Base-by-base conservation (phyloP, 768 basidiomycete species). In the Trametes cingulata region DNA sequence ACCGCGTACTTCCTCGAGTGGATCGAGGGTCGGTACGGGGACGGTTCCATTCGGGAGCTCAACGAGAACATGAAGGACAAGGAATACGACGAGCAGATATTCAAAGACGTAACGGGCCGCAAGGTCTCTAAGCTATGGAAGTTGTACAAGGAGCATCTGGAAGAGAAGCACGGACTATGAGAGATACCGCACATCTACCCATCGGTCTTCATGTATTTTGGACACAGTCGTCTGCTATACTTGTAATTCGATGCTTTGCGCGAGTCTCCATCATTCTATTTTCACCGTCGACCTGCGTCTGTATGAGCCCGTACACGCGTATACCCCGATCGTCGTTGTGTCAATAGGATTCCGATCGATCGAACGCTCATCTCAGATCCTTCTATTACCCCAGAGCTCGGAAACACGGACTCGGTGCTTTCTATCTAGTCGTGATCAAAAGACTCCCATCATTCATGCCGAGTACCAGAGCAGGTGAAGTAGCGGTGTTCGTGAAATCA, bases 1-100 rank as follows among this genome's bases (percentile, higher is more conserved):
- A 93, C 90, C 1, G 90, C 80, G 2, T 91, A 82, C 70, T 91
- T 93, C 67, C 81, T 91, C 53, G 81, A 83, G 52, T 91, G 88
- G 88, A 59, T 78, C 59, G 84, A 89, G 68, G 72, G 69, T 22
- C 76, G 77, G 20, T 80, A 81, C 57, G 83, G 85, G 12, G 71
- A 73, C 19, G 83, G 83, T 22, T 80, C 81, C 9, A 72, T 91
- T 9, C 78, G 76, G 41, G 78, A 79, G 67, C 76, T 93, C 36
- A 92, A 91, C 61, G 76, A 67, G 25, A 67, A 71, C 33, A 73
- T 91, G 77, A 78, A 77, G 49, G 77, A 79, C 47, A 69, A 64
- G 15, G 74, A 74, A 40, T 88, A 87, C 56, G 75, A 82, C 42
- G 80, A 79, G 35, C 65, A 65, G 12, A 72, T 87, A 3, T 88